Evolutionary conservation across 371 early-diverging fungal genomes (phyloP), one percentile per base, ranked within the genome.

Genomic region (Apophysomyces ossiformis): DNA sequence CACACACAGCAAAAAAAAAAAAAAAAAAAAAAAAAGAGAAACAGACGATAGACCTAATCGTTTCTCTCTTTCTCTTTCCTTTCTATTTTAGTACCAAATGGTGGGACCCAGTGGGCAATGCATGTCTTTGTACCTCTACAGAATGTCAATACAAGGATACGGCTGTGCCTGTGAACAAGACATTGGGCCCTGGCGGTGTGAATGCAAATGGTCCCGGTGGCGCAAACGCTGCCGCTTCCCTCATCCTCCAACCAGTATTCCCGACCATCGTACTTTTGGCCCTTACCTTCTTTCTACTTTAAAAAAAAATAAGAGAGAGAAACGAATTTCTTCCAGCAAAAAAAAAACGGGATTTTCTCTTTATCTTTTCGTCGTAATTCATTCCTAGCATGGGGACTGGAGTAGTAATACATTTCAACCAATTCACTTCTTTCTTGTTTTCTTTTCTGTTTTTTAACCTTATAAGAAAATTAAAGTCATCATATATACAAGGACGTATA

Each of bases 101-200:
- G 87, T 92, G 90, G 90, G 90, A 92, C 68, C 90, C 92, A 38
- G 74, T 84, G 47, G 81, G 71, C 13, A 79, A 83, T 58, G 77
- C 61, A 11, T 88, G 88, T 66, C 72, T 81, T 7, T 86, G 89
- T 73, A 71, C 77, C 5, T 69, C 76, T 18, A 65, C 78, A 36
- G 67, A 73, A 4, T 86, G 85, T 66, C 73, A 78, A 43, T 75
- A 77, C 44, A 84, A 82, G 65, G 85, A 81, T 58, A 68, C 78
- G 5, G 77, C 81, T 39, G 76, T 81, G 39, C 64, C 63, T 5
- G 26, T 41, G 6, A 60, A 60, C 57, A 56, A 37, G 15, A 56
- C 56, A 26, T 26, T 50, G 9, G 54, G 54, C 7, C 54, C 54
- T 9, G 54, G 54, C 21, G 54, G 54, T 26, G 54, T 50, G n/a